These are phyloP conservation scores for Talaromyces thailandensis DNA, from an alignment of 495 filamentous ascomycete genomes.

Conservation along the genomic window DNA sequence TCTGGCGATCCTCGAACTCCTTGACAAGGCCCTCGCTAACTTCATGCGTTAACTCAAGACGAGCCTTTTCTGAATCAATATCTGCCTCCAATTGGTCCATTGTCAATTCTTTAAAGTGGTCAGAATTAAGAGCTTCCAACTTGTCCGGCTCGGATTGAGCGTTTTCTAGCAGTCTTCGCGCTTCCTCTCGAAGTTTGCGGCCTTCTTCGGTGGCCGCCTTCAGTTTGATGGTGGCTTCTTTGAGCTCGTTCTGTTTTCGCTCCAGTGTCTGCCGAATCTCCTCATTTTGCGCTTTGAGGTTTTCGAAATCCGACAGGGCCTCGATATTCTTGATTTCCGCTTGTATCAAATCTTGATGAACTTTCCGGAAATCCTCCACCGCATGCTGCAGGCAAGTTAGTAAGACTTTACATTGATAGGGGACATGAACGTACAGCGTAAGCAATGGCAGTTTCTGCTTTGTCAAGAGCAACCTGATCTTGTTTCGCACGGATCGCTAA, in stretches of 20 bases:
- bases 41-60: slow-evolving; percentile 70
- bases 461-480: slow-evolving; percentile 50
- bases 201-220: slow-evolving; percentile 23
- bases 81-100: slow-evolving; percentile 61
- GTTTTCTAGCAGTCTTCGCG: slow-evolving; percentile 17
- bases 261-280: slow-evolving; percentile 48
- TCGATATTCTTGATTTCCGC: slow-evolving; percentile 63
- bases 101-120: slow-evolving; percentile 31
- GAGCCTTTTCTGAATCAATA: slow-evolving; percentile 63
- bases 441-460: slow-evolving; percentile 53
- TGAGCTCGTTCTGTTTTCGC: slow-evolving; percentile 28
- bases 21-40: slow-evolving; percentile 67
- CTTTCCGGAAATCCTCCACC: slow-evolving; percentile 47
- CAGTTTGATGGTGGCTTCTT: slow-evolving; percentile 20
- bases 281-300: slow-evolving; percentile 50
- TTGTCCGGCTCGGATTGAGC: slow-evolving; percentile 16
- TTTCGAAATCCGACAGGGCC: slow-evolving; percentile 65
- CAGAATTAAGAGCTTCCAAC: slow-evolving; percentile 17
- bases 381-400: slow-evolving; percentile 29
- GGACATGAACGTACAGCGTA: slow-evolving; percentile 44
- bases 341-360: slow-evolving; percentile 57
- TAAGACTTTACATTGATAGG: not conserved
- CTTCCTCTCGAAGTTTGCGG: slow-evolving; percentile 24
- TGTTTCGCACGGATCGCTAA: slow-evolving; percentile 36
- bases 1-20: slow-evolving; percentile 66